Evolutionary conservation across 2,329 filamentous ascomycete species (phyloP), one percentile per base, ranked within the genome.

Genomic region (Paecilomyces niveus): DNA sequence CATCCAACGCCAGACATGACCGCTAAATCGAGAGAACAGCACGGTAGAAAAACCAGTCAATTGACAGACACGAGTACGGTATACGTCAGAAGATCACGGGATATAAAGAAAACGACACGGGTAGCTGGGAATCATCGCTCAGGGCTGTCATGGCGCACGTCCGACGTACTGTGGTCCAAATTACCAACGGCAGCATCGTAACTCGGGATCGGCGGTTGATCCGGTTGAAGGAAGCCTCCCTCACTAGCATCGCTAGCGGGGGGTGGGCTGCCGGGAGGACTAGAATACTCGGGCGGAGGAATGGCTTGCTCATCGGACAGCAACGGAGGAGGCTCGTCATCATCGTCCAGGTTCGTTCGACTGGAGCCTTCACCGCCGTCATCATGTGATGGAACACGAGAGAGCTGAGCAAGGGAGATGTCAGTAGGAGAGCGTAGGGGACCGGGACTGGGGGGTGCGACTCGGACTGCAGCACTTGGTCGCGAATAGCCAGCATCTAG

Each of bases 391-490:
- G 86, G 82, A 57, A 88, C 81, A 59, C 88, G 89, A 52, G 90
- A 87, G 56, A 97, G 82, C 68, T 93, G 91, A 29, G 92, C 90
- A 54, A 99, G 83, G 8, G 92, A 97, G 64, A 99, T 99, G 72
- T 97, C 94, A 10, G 94, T 97, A 8, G 94, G 92, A 68, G 90
- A 95, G 65, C 93, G 85, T 61, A 92, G 83, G 1, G 94, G 94
- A 2, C 94, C 94, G 0, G 93, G 92, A 69, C 90, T 96, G 8
- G 92, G 89, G 62, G 86, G 80, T 65, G 77, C 76, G 53, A 92
- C 80, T 63, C 91, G 83, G 68, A 92, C 87, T 67, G 90, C 92
- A 56, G 89, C 89, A 68, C 89, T 94, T 61, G 89, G 88, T 59
- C 92, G 83, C 45, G 83, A 84, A 72, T 96, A 91, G 53, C 84